Conservation (phyloP, 192 early-diverging fungal genomes). For the Backusella mclennaniae region DNA sequence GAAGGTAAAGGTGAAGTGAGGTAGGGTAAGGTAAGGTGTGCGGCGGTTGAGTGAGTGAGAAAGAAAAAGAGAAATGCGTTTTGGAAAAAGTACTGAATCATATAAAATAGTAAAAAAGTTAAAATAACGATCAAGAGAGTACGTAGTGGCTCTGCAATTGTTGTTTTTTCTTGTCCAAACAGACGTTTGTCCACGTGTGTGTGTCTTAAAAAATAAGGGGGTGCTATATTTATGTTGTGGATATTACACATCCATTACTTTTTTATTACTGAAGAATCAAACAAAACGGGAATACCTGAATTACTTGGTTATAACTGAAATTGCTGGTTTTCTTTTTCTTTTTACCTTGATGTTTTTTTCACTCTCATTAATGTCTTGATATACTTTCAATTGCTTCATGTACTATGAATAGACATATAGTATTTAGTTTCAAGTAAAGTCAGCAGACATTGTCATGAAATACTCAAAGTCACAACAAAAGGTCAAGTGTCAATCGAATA, state of each 20-base stretch:
- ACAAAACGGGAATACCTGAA: neutral
- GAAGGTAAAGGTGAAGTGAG: neutral
- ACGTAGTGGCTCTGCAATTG: neutral
- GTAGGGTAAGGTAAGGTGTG: neutral
- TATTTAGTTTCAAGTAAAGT: conserved; percentile 4
- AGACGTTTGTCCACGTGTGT: conserved; percentile 19
- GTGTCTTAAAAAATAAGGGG: neutral
- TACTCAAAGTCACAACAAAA: neutral
- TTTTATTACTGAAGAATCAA: neutral
- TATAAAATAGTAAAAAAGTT: conserved; percentile 13
- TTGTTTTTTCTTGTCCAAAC: neutral
- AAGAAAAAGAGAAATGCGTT: neutral
- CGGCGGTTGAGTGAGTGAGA: neutral
- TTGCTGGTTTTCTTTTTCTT: neutral
- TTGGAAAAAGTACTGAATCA: neutral
- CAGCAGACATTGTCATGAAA: conserved; percentile 4
- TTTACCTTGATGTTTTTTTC: neutral
- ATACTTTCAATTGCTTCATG: neutral
- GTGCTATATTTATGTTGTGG: neutral
- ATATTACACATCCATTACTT: neutral
- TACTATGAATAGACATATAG: neutral
- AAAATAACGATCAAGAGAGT: neutral
- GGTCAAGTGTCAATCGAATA: neutral
- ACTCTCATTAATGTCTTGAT: neutral
- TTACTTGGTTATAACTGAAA: neutral